Percentiles rank a stretch among this genome's conserved stretches.
Conservation (phyloP, 495 filamentous ascomycete genomes). For the Penicillium nucicola region DNA sequence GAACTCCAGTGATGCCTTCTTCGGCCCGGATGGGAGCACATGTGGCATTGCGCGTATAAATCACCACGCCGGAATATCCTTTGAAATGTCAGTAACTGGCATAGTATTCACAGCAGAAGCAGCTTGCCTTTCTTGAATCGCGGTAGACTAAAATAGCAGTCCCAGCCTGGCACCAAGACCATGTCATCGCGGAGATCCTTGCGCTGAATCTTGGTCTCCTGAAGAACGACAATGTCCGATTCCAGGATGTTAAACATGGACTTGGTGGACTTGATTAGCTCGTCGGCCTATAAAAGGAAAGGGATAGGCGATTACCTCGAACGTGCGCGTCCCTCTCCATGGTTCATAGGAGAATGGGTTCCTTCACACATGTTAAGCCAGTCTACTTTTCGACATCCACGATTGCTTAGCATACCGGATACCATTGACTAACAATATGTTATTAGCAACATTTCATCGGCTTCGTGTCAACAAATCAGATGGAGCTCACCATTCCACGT, state of each 20-base stretch:
- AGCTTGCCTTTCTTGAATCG: constrained; percentile 78
- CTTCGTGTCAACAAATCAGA: neutral
- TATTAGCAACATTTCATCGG: constrained; percentile 4
- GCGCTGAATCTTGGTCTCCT: constrained; percentile 94
- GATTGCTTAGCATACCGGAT: constrained; percentile 60
- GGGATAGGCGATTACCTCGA: constrained; percentile 52
- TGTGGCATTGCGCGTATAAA: constrained; percentile 87
- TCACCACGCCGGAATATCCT: constrained; percentile 97
- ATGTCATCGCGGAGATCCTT: constrained; percentile 95
- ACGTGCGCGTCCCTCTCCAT: constrained; percentile 87
- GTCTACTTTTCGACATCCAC: neutral
- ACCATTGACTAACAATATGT: constrained; percentile 72
- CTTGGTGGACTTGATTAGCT: constrained; percentile 26
- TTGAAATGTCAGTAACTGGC: neutral
- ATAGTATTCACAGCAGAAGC: neutral
- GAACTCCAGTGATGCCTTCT: constrained; percentile 83
- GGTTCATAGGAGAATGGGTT: constrained; percentile 95
- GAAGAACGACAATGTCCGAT: constrained; percentile 91
- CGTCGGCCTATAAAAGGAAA: neutral
- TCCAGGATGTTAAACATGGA: constrained; percentile 94
- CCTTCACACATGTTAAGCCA: constrained; percentile 33
- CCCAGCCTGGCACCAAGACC: constrained; percentile 94
- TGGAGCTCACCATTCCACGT: constrained; percentile 76
- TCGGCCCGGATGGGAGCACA: constrained; percentile 90
- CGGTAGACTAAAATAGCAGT: constrained; percentile 92